Base-by-base conservation (phyloP, 2,329 filamentous ascomycete genomes). In the Eutypella sp. region DNA sequence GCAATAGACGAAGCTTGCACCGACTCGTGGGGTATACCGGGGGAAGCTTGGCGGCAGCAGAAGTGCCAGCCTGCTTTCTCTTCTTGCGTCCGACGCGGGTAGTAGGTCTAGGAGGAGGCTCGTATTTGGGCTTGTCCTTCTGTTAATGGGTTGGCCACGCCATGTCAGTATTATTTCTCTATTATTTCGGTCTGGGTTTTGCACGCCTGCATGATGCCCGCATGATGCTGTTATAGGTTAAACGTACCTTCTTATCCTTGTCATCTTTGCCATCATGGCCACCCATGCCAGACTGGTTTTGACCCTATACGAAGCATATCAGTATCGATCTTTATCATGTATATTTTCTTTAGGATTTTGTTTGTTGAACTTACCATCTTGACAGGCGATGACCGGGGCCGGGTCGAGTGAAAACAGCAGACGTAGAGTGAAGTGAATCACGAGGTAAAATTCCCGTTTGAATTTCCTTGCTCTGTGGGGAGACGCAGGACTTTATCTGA, bases 91-190 rank as follows among this genome's bases (percentile, higher is more conserved):
- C 93, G 67, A 99, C 86, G 67, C 93, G 89, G 56, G 93, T 97
- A 52, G 93, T 99, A 53, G 93, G 93, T 63, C 92, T 86, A 69
- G 93, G 93, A 58, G 93, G 93, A 55, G 93, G 93, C 72, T 99
- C 93, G 78, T 99, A 99, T 87, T 96, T 97, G 66, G 93, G 93
- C 85, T 99, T 99, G 53, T 99, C 92, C 81, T 99, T 97, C 92
- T 96, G 62, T 58, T 49, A 31, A 22, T 48, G 3, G 44, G 31
- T 39, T 15, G 20, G n/a, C n/a, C n/a, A n/a, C 4, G 16, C 16
- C 13, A 39, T 22, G 19, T 24, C 11, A 24, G 20, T 39, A 39
- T 39, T 22, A n/a, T n/a, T n/a, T n/a, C n/a, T n/a, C n/a, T n/a
- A n/a, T n/a, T n/a, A n/a, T n/a, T n/a, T n/a, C n/a, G n/a, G n/a